Percentiles rank a stretch among this genome's conserved stretches.
Evolutionary conservation across 2,329 filamentous ascomycete species (phyloP).

Genomic region (Neofusicoccum ribis): DNA sequence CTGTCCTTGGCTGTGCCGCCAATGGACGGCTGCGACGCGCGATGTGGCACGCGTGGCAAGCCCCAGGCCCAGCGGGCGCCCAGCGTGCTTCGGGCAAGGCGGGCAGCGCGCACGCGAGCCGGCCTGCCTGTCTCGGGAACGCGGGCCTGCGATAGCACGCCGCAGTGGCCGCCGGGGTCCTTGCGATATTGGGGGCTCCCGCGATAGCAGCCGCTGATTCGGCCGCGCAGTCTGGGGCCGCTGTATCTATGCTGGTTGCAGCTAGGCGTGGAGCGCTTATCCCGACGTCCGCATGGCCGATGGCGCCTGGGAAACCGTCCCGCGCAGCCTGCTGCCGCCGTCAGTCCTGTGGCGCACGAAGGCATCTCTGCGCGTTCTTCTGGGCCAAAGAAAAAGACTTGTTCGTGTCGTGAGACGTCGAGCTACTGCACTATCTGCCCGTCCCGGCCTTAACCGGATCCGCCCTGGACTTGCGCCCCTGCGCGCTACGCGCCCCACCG

Average conservation of each 20-base stretch:
- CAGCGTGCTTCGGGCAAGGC: not conserved
- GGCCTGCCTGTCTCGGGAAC: not conserved
- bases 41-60: not conserved
- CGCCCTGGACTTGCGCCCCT: not conserved
- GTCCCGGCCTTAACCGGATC: not conserved
- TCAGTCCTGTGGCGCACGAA: too few species aligned
- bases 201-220: not conserved
- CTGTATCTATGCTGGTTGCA: not conserved
- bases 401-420: not conserved
- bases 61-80: not conserved
- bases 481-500: not conserved
- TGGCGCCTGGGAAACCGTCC: not conserved
- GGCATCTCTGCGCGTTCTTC: too few species aligned
- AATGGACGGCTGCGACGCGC: not conserved
- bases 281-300: constrained; percentile 4
- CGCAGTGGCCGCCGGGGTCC: too few species aligned
- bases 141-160: not conserved
- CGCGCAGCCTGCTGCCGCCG: too few species aligned
- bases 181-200: too few species aligned
- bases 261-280: not conserved
- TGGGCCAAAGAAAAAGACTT: too few species aligned
- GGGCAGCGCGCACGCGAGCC: not conserved
- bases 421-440: not conserved
- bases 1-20: not conserved
- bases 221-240: not conserved